Conservation (phyloP, 805 yeast species). For the Wickerhamomyces sydowiorum region DNA sequence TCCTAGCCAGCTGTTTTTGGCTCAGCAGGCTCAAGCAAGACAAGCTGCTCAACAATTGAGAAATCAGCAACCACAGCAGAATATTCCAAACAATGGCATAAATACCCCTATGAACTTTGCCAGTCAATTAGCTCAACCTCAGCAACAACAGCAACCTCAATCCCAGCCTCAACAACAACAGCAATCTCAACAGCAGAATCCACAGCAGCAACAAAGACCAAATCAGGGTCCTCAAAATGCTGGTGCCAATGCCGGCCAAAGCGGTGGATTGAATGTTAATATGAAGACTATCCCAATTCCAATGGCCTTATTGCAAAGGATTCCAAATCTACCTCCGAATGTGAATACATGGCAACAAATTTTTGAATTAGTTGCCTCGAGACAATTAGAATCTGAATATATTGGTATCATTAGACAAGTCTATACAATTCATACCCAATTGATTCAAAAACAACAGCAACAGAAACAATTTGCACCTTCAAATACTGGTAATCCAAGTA, state of each 20-base stretch:
- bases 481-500: constrained; percentile 6
- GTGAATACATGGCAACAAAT: constrained; percentile 80
- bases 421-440: constrained; percentile 60
- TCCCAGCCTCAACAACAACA: constrained; percentile 30
- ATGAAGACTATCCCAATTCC: constrained; percentile 72
- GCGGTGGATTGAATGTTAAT: constrained; percentile 23
- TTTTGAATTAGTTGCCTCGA: constrained; percentile 54
- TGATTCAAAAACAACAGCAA: constrained; percentile 40
- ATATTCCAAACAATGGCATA: neutral
- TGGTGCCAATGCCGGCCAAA: neutral
- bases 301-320: constrained; percentile 50
- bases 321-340: constrained; percentile 75
- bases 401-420: constrained; percentile 58
- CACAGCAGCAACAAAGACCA: neutral
- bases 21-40: constrained; percentile 47
- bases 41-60: constrained; percentile 43
- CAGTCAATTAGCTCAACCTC: constrained; percentile 12
- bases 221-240: constrained; percentile 1
- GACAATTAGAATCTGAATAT: constrained; percentile 51
- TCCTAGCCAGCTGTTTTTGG: constrained; percentile 30
- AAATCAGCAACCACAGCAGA: constrained; percentile 14
- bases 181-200: constrained; percentile 3
- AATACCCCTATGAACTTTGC: neutral
- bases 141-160: constrained; percentile 21
- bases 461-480: constrained; percentile 24